These are phyloP conservation scores for Alectoria sarmentosa DNA, from an alignment of 495 filamentous ascomycete species.

Conservation along the genomic window DNA sequence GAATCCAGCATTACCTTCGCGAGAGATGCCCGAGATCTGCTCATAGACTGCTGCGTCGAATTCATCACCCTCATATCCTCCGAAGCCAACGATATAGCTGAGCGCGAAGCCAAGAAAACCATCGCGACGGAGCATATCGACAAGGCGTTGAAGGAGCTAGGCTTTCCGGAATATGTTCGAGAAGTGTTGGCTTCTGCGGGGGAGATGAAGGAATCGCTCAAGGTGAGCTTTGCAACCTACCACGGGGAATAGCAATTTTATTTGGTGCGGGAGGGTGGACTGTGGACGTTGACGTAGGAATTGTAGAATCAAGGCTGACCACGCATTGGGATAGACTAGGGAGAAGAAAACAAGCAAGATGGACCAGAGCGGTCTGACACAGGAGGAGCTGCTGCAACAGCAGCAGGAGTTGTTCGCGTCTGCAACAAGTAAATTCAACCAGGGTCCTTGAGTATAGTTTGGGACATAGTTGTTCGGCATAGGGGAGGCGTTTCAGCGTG, in stretches of 20 bases:
- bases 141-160: conserved; percentile 80
- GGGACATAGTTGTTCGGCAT: background rate
- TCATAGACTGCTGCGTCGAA: conserved; percentile 98
- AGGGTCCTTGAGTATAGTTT: conserved; percentile 27
- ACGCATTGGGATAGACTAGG: conserved; percentile 53
- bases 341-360: conserved; percentile 97
- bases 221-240: conserved; percentile 47
- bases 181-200: conserved; percentile 81
- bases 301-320: conserved; percentile 5
- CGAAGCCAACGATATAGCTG: conserved; percentile 96
- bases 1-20: conserved; percentile 63
- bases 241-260: background rate
- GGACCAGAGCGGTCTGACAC: conserved; percentile 81
- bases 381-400: conserved; percentile 80
- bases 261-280: background rate
- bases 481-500: no score
- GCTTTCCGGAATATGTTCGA: conserved; percentile 82
- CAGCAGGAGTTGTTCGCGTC: conserved; percentile 87
- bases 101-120: conserved; percentile 97
- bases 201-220: conserved; percentile 86
- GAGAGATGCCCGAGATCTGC: conserved; percentile 86
- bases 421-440: conserved; percentile 69
- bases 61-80: conserved; percentile 97
- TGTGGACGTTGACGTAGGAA: background rate
- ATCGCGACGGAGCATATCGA: conserved; percentile 96